phyloP scores from a whole-genome alignment of 2,329 filamentous ascomycete genomes.

The Fusarium succisae region DNA sequence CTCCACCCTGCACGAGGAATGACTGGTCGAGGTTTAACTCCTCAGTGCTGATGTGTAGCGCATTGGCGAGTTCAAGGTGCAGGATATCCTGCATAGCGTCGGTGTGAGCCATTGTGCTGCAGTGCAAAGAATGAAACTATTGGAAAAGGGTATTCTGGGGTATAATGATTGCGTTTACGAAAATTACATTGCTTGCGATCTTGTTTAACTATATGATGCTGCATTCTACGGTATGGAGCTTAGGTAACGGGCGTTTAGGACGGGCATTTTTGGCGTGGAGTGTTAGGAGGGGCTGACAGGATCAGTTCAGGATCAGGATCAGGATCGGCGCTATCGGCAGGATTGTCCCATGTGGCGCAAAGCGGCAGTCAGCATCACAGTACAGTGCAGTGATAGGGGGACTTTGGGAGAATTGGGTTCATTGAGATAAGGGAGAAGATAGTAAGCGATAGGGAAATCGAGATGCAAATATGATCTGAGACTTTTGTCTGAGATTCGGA shows the following conservation, averaged over 20 bases:
- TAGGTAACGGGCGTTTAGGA: neutral
- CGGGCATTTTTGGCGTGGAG: neutral
- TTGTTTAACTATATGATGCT: neutral
- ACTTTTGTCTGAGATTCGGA: neutral
- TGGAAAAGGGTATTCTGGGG: neutral
- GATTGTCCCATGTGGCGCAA: neutral
- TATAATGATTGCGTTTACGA: neutral
- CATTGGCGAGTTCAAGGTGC: neutral
- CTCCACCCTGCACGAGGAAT: neutral
- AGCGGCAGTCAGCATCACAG: neutral
- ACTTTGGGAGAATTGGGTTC: neutral
- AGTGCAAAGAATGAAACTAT: neutral
- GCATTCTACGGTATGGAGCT: neutral
- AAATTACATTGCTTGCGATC: neutral
- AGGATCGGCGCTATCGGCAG: neutral
- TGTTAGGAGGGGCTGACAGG: neutral
- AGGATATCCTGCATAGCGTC: neutral
- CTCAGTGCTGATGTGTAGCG: neutral
- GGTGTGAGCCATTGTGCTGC: neutral
- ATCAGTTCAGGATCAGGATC: slow-evolving; percentile 4
- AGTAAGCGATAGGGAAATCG: neutral
- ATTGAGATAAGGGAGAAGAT: neutral
- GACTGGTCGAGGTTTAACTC: neutral
- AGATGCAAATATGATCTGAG: neutral
- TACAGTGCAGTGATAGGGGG: too few species aligned